These are phyloP conservation scores for Cyclostephanos invisitatus DNA, from an alignment of 108 stramenopile genomes.

Conservation along the genomic window DNA sequence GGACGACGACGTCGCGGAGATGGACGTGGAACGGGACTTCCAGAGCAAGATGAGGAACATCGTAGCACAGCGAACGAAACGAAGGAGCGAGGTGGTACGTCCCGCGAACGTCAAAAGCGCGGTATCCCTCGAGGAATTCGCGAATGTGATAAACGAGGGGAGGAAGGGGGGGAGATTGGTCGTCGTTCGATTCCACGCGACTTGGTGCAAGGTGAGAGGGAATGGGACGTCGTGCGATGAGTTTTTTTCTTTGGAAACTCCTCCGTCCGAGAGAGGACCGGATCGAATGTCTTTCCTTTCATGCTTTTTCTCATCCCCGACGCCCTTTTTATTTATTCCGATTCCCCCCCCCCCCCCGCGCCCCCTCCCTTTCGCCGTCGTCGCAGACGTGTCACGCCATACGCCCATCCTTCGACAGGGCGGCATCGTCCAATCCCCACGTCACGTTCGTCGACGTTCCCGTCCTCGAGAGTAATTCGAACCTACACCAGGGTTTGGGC, in stretches of 20 bases:
- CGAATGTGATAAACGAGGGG: conserved; percentile 59
- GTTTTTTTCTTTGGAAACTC: no score
- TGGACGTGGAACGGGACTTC: conserved; percentile 16
- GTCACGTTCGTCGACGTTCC: conserved; percentile 76
- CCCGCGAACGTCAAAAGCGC: conserved; percentile 56
- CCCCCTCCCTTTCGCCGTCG: background rate
- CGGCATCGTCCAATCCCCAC: conserved; percentile 43
- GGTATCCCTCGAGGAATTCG: conserved; percentile 59
- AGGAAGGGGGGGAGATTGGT: conserved; percentile 41
- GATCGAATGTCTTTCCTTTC: background rate
- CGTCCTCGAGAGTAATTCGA: conserved; percentile 62
- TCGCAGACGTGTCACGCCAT: conserved; percentile 64
- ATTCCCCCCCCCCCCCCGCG: background rate
- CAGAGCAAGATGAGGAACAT: conserved; percentile 36
- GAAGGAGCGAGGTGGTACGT: conserved; percentile 9
- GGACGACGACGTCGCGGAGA: background rate
- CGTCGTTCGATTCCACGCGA: conserved; percentile 69
- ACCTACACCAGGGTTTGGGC: conserved; percentile 71
- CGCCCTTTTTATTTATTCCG: background rate
- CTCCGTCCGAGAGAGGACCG: background rate
- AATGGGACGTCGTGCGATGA: no score
- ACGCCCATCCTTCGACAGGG: conserved; percentile 52
- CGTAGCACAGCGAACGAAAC: conserved; percentile 9
- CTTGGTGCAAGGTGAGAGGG: conserved; percentile 69
- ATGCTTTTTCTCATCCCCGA: background rate